Conservation (phyloP, 1,284 basidiomycete genomes). For the Wolfiporia cocos region DNA sequence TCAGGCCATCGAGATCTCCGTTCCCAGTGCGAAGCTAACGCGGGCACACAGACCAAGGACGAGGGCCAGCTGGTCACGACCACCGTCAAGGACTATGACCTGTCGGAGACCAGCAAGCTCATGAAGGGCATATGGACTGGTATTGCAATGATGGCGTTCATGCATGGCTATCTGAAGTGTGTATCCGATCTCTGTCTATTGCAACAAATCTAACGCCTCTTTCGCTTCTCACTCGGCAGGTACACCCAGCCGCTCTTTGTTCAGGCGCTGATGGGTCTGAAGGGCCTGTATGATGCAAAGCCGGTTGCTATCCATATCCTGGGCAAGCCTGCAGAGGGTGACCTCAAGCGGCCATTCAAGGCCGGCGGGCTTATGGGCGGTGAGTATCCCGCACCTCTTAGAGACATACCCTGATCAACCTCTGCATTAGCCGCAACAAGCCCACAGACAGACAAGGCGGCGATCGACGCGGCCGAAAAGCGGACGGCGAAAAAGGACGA, state of each 20-base stretch:
- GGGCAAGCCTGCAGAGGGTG: conserved; percentile 75
- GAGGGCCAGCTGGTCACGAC: conserved; percentile 84
- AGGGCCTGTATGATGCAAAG: conserved; percentile 83
- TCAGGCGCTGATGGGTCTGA: conserved; percentile 86
- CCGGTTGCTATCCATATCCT: conserved; percentile 74
- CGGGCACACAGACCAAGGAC: conserved; percentile 39
- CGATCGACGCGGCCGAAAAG: conserved; percentile 87
- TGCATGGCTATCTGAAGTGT: conserved; percentile 78
- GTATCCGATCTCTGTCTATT: conserved; percentile 3
- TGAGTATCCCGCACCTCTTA: conserved; percentile 28
- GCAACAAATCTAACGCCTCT: too few relatives aligned
- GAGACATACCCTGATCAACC: background rate
- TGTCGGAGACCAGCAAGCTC: conserved; percentile 83
- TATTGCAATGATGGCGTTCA: conserved; percentile 83
- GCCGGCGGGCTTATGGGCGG: conserved; percentile 57
- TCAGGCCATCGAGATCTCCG: conserved; percentile 22
- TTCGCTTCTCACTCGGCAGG: conserved; percentile 16
- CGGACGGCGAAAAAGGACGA: conserved; percentile 78
- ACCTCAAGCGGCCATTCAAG: conserved; percentile 91
- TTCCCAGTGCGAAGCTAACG: too few relatives aligned
- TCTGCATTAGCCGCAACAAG: conserved; percentile 33
- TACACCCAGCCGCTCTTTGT: conserved; percentile 93
- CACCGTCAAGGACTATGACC: conserved; percentile 91
- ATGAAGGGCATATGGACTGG: conserved; percentile 77
- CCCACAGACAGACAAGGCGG: conserved; percentile 79